Evolutionary conservation across 1,284 basidiomycete species (phyloP).

Genomic region (Xerocomus minutiporus): DNA sequence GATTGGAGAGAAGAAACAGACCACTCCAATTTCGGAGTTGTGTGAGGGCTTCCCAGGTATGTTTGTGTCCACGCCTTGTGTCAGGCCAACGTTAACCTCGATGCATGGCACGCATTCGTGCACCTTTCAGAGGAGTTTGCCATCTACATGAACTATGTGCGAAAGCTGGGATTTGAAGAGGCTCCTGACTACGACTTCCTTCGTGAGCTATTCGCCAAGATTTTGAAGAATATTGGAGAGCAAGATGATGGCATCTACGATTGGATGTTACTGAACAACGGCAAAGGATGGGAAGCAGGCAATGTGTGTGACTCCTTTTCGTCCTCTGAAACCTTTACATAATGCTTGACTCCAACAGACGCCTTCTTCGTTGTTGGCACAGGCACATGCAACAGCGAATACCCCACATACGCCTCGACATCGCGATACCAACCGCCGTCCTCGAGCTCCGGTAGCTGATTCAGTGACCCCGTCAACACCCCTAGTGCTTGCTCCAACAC

Average conservation of each 20-base stretch:
- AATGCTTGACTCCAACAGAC: slow-evolving; percentile 33
- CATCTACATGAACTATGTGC: slow-evolving; percentile 97
- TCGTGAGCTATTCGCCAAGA: slow-evolving; percentile 89
- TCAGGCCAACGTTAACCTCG: neutral
- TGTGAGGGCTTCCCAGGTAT: slow-evolving; percentile 95
- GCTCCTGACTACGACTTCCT: slow-evolving; percentile 97
- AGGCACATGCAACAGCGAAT: slow-evolving; percentile 50
- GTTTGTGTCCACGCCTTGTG: slow-evolving; percentile 27
- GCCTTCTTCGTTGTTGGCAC: slow-evolving; percentile 42
- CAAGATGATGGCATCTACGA: slow-evolving; percentile 92
- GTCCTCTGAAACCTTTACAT: slow-evolving; percentile 8
- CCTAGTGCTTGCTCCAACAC: slow-evolving; percentile 57
- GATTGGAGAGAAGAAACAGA: slow-evolving; percentile 98
- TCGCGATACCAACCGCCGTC: slow-evolving; percentile 55
- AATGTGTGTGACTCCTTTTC: slow-evolving; percentile 44
- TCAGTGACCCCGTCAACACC: slow-evolving; percentile 48
- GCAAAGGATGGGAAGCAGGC: slow-evolving; percentile 85
- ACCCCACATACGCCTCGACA: slow-evolving; percentile 50
- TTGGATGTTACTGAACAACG: slow-evolving; percentile 93
- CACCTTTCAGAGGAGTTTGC: slow-evolving; percentile 78
- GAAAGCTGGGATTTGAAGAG: slow-evolving; percentile 94
- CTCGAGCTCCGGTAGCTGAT: slow-evolving; percentile 39
- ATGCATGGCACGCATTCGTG: slow-evolving; percentile 6
- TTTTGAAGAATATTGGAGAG: slow-evolving; percentile 86
- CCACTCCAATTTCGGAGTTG: slow-evolving; percentile 86